A percentile compares a stretch with the other conserved stretches of the same genome.
phyloP scores from a whole-genome alignment of 192 early-diverging fungal genomes.

The Coemansia sp. region DNA sequence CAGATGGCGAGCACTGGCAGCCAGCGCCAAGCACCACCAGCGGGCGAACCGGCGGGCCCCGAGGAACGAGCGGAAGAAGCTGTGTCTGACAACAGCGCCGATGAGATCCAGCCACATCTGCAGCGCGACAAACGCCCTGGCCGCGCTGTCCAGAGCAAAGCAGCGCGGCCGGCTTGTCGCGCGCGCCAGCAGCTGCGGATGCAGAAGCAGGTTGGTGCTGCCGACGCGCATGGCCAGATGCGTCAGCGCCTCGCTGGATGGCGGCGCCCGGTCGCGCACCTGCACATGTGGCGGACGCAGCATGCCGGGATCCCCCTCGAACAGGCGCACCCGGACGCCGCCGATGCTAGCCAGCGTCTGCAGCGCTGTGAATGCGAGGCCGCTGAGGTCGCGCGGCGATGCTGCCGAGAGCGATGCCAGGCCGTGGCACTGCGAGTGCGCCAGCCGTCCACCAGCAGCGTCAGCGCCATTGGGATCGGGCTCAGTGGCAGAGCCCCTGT shows the following conservation, averaged over 20 bases:
- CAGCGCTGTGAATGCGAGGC: conserved; percentile 13
- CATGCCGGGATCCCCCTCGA: neutral
- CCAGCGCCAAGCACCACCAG: conserved; percentile 42
- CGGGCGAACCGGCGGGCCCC: conserved; percentile 2
- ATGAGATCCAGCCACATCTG: conserved; percentile 50
- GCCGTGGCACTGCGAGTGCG: neutral
- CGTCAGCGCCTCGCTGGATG: conserved; percentile 35
- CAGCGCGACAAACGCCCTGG: conserved; percentile 8
- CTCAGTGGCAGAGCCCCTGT: too few relatives aligned
- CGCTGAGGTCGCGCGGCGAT: neutral
- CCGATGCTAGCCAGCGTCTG: conserved; percentile 26
- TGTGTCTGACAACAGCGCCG: conserved; percentile 31
- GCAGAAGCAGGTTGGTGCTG: conserved; percentile 19
- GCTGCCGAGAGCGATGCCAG: neutral
- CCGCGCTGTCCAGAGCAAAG: neutral
- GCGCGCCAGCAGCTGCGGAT: conserved; percentile 16
- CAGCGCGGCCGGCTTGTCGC: neutral
- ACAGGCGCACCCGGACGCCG: conserved; percentile 23
- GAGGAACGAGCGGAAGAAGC: conserved; percentile 30
- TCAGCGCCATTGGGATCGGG: neutral
- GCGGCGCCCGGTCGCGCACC: conserved; percentile 31
- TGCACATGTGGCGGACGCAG: conserved; percentile 32
- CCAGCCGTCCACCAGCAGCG: too few relatives aligned
- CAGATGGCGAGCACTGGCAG: conserved; percentile 20
- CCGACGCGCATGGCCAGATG: conserved; percentile 30